These are phyloP conservation scores for Trichoderma atrobrunneum DNA, from an alignment of 2,329 filamentous ascomycete genomes.

Conservation along the genomic window DNA sequence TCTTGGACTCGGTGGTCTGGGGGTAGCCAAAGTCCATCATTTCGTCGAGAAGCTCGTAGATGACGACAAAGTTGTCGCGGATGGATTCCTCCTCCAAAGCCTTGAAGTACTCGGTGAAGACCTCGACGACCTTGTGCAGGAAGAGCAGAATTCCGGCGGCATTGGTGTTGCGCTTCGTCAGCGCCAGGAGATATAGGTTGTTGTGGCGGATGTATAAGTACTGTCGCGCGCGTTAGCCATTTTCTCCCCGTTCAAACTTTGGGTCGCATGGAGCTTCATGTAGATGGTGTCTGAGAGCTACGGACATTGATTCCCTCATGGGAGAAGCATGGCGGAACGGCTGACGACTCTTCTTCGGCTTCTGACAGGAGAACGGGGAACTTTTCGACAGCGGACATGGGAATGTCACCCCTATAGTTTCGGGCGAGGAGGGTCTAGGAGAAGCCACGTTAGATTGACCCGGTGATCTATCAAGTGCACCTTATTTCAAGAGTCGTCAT, in stretches of 20 bases:
- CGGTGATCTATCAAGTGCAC: neutral
- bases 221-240: slow-evolving; percentile 41
- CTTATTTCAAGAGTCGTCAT: neutral
- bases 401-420: slow-evolving; percentile 97
- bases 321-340: slow-evolving; percentile 95
- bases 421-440: slow-evolving; percentile 89
- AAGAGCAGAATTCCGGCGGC: slow-evolving; percentile 97
- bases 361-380: slow-evolving; percentile 95
- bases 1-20: slow-evolving; percentile 97
- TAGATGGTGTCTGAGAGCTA: slow-evolving; percentile 25
- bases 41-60: slow-evolving; percentile 97
- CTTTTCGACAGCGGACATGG: slow-evolving; percentile 98
- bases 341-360: slow-evolving; percentile 98
- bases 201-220: slow-evolving; percentile 99
- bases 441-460: neutral
- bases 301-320: slow-evolving; percentile 96
- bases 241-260: neutral
- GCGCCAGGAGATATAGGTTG: slow-evolving; percentile 95
- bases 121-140: slow-evolving; percentile 95
- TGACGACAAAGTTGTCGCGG: slow-evolving; percentile 98
- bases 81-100: slow-evolving; percentile 98
- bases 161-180: slow-evolving; percentile 99
- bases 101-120: slow-evolving; percentile 99
- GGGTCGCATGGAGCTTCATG: neutral
- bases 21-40: slow-evolving; percentile 99